Conservation (phyloP, 495 filamentous ascomycete species). For the Cercophora sp. region DNA sequence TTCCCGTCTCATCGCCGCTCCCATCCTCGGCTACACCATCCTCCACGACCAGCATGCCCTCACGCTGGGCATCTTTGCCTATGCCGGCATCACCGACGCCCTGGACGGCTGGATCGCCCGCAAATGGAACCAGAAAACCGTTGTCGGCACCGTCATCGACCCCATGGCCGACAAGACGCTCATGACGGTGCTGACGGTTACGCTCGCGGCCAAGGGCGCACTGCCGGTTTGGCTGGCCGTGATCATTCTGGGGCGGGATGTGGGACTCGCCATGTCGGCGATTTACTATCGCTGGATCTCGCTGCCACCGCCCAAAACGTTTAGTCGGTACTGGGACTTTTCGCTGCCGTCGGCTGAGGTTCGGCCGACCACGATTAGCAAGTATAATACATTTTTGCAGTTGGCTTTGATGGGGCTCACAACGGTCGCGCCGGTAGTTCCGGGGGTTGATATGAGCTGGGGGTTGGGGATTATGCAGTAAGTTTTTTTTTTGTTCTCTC, state of each 20-base stretch:
- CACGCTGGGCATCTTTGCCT: conserved; percentile 81
- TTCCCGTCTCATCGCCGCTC: conserved; percentile 77
- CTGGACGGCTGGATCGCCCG: conserved; percentile 92
- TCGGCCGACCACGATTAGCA: conserved; percentile 83
- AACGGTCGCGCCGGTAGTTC: conserved; percentile 66
- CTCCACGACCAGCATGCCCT: conserved; percentile 72
- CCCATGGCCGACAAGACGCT: conserved; percentile 94
- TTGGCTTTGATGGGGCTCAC: conserved; percentile 72
- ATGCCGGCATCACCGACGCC: conserved; percentile 86
- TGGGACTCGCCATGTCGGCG: conserved; percentile 80
- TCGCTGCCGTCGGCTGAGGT: conserved; percentile 90
- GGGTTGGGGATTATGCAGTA: conserved; percentile 68
- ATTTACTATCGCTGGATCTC: conserved; percentile 95
- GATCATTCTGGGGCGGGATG: conserved; percentile 86
- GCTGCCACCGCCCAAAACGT: conserved; percentile 87
- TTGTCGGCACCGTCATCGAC: conserved; percentile 94
- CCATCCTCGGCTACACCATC: conserved; percentile 84
- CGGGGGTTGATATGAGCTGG: conserved; percentile 47
- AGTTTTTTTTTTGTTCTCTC: conserved; percentile 34
- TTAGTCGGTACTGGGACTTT: conserved; percentile 96
- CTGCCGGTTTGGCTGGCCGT: conserved; percentile 83
- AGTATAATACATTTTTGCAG: conserved; percentile 82
- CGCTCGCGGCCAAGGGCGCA: conserved; percentile 72
- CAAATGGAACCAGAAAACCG: conserved; percentile 80
- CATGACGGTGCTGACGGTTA: conserved; percentile 88